Evolutionary conservation across 2,329 filamentous ascomycete genomes (phyloP).

Genomic region (Samsoniella hepiali): DNA sequence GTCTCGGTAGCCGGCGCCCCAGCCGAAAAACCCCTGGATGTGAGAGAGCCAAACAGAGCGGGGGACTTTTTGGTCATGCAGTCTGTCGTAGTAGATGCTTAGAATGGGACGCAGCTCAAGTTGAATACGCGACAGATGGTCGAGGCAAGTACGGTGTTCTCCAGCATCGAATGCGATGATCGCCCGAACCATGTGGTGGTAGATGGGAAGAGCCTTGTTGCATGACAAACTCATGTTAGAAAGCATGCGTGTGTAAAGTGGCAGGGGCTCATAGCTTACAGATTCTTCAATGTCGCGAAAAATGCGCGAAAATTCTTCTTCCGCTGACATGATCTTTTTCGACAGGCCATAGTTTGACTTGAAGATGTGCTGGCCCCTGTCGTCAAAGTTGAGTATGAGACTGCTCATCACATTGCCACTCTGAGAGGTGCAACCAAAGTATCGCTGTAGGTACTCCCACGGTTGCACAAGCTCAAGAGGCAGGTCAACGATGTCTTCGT

Average conservation of each 20-base stretch:
- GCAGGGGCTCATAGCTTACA: neutral
- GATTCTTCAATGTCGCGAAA: slow-evolving; percentile 30
- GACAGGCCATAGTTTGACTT: slow-evolving; percentile 33
- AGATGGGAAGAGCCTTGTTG: slow-evolving; percentile 26
- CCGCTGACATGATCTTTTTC: slow-evolving; percentile 25
- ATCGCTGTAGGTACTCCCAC: slow-evolving; percentile 31
- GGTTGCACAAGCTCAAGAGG: slow-evolving; percentile 30
- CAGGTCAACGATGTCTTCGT: slow-evolving; percentile 30
- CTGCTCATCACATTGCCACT: slow-evolving; percentile 34
- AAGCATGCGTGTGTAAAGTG: neutral
- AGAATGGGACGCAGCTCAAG: slow-evolving; percentile 26
- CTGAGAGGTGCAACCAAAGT: slow-evolving; percentile 31
- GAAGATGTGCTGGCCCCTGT: slow-evolving; percentile 26
- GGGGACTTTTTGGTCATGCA: slow-evolving; percentile 29
- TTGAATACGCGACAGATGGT: slow-evolving; percentile 23
- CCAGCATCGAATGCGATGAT: slow-evolving; percentile 25
- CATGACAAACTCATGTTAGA: neutral
- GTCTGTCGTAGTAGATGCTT: slow-evolving; percentile 27
- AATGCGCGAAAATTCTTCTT: slow-evolving; percentile 32
- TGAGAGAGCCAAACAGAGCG: slow-evolving; percentile 31
- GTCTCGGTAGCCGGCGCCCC: slow-evolving; percentile 31
- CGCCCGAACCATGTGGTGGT: slow-evolving; percentile 28
- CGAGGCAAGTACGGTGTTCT: slow-evolving; percentile 23
- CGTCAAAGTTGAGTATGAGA: slow-evolving; percentile 32
- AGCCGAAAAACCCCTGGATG: slow-evolving; percentile 36